A percentile compares a stretch with the other conserved stretches of the same genome.
These are phyloP conservation scores for Phaeotremella skinneri DNA, from an alignment of 768 basidiomycete species.

Conservation along the genomic window DNA sequence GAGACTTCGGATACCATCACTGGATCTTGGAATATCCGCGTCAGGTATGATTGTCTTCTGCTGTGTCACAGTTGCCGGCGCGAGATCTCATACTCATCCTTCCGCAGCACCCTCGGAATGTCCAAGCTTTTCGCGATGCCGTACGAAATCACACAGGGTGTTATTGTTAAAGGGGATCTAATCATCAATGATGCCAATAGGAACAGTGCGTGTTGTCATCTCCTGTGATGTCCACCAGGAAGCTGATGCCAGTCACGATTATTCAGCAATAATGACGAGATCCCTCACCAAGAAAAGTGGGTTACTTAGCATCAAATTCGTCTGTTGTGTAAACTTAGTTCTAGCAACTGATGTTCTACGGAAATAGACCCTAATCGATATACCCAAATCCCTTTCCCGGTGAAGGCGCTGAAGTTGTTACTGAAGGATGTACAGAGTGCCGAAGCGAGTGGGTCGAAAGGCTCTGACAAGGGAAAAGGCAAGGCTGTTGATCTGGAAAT, in stretches of 20 bases:
- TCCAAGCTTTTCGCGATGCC: conserved; percentile 68
- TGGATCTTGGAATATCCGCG: conserved; percentile 86
- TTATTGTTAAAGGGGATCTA: conserved; percentile 87
- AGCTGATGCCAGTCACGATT: conserved; percentile 14
- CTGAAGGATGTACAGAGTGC: conserved; percentile 77
- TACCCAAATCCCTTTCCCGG: conserved; percentile 78
- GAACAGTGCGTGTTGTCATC: conserved; percentile 62
- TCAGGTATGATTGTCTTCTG: conserved; percentile 55
- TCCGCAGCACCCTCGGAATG: conserved; percentile 67
- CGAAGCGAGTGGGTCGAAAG: conserved; percentile 53
- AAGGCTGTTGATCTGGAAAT: conserved; percentile 40
- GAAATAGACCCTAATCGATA: conserved; percentile 77
- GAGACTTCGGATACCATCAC: conserved; percentile 93
- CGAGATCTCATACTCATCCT: no score
- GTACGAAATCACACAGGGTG: conserved; percentile 63
- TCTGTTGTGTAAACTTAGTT: neutral
- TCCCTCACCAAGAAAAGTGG: conserved; percentile 81
- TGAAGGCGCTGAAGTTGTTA: conserved; percentile 87
- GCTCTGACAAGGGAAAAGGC: conserved; percentile 55
- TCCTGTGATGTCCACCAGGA: conserved; percentile 2
- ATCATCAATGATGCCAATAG: conserved; percentile 76
- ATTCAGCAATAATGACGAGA: conserved; percentile 90
- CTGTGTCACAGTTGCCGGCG: no score
- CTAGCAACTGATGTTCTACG: conserved; percentile 20
- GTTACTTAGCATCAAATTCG: conserved; percentile 42